Conservation (phyloP, 2,329 filamentous ascomycete species). For the Penicillium janthinellum region DNA sequence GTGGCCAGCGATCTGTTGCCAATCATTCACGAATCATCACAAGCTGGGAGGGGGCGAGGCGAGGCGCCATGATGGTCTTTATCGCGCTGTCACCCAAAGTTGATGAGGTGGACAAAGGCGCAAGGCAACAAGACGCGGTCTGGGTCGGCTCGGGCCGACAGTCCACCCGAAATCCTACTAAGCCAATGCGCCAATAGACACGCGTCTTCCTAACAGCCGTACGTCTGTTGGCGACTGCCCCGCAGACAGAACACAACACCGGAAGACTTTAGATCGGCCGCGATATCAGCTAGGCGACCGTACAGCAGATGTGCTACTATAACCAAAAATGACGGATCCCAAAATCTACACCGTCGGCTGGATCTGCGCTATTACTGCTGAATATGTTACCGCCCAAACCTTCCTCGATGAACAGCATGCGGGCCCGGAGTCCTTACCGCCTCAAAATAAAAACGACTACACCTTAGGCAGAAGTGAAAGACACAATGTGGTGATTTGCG, state of each 20-base stretch:
- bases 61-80: constrained; percentile 11
- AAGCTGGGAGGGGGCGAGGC: constrained; percentile 16
- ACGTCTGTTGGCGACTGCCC: too few relatives aligned
- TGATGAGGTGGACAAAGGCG: background rate
- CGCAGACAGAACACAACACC: too few relatives aligned
- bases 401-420: background rate
- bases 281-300: too few relatives aligned
- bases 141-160: constrained; percentile 15
- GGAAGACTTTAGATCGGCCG: too few relatives aligned
- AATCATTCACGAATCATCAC: constrained; percentile 21
- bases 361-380: background rate
- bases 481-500: background rate
- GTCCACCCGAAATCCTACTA: too few relatives aligned
- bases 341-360: background rate
- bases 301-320: too few relatives aligned
- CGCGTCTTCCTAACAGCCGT: too few relatives aligned
- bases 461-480: background rate
- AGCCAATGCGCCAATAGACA: too few relatives aligned
- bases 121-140: constrained; percentile 7
- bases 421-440: background rate
- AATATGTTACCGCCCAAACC: background rate
- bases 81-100: background rate
- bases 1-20: constrained; percentile 19
- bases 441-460: background rate
- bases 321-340: background rate